Base-by-base conservation (phyloP, 441 rosid species). In the Adansonia gregorii region DNA sequence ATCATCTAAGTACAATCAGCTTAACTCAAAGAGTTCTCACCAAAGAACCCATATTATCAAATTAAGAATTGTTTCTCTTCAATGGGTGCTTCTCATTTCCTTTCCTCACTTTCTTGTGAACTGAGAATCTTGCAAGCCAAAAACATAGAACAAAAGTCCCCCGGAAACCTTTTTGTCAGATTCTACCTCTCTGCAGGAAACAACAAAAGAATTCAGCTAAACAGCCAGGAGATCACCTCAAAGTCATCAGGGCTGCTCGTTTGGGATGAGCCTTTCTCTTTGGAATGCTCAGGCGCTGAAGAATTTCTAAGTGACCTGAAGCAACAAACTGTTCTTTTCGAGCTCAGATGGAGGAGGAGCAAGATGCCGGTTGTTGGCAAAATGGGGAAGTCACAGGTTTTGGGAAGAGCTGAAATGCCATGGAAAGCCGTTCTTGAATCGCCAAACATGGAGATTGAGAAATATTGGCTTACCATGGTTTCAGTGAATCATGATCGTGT, bases 241-340 rank as follows among this genome's bases (percentile, higher is more conserved):
- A 84, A 75, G 15, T 82, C 95, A 49, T 84, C 94, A 27, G 35
- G 35, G 35, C 35, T 27, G 35, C 2, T 27, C 72, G 12, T 73
- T 51, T 92, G 97, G 97, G 88, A 94, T 49, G 87, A 93, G 67
- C 80, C 89, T 43, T 88, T 89, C 83, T 89, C 91, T 4, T 56
- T 93, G 19, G 92, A 89, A 74, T 90, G 95, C 77, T 83, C 67
- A 59, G 92, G 92, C 3, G 63, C 78, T 11, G 79, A 87, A 82
- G 90, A 79, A 27, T 87, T 91, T 69, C 65, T 89, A 43, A 55
- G 78, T 20, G 74, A 71, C 67, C 49, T 93, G 48, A 86, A 78
- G 85, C 82, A 88, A 84, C 86, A 88, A 8, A 85, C 78, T 49
- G 83, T 90, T 0, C 85, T 83, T 24, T 86, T 94, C 31, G 94